A percentile compares a stretch with the other conserved stretches of the same genome.
phyloP scores from a whole-genome alignment of 2,329 filamentous ascomycete species.

The Spiromastix sp. region DNA sequence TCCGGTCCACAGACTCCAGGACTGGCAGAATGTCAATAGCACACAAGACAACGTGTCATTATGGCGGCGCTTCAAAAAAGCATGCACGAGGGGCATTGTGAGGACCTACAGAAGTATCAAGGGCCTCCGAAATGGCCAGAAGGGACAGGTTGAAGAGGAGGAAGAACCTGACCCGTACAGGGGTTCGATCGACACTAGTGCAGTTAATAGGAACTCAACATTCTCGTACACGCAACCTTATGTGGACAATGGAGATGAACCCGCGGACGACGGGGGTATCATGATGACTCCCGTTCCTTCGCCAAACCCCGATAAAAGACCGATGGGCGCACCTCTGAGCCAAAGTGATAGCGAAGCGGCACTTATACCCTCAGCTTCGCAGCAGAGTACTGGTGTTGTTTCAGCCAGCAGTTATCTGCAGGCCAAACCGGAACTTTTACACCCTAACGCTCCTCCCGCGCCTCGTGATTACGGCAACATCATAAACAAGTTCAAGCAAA shows the following conservation, averaged over 20 bases:
- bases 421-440: not conserved
- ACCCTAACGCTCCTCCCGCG: constrained; percentile 10
- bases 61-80: constrained; percentile 90
- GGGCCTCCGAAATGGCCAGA: constrained; percentile 38
- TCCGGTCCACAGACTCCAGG: constrained; percentile 75
- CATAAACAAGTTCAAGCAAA: constrained; percentile 59
- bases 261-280: constrained; percentile 54
- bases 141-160: constrained; percentile 37
- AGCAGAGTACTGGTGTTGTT: not conserved
- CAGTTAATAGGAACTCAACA: constrained; percentile 45
- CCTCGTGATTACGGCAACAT: constrained; percentile 53
- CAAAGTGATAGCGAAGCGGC: no score
- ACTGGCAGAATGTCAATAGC: constrained; percentile 90
- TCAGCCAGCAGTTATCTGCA: not conserved
- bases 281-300: constrained; percentile 95
- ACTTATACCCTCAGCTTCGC: no score
- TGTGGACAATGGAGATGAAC: constrained; percentile 37
- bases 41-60: constrained; percentile 72
- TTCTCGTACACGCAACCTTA: constrained; percentile 43
- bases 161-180: constrained; percentile 31
- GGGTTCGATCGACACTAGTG: constrained; percentile 55
- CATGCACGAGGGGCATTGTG: constrained; percentile 54
- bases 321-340: not conserved
- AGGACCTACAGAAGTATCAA: constrained; percentile 45
- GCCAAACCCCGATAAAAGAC: constrained; percentile 40